Evolutionary conservation across 2,329 filamentous ascomycete species (phyloP), one percentile per base, ranked within the genome.

Genomic region (Zymoseptoria tritici): DNA sequence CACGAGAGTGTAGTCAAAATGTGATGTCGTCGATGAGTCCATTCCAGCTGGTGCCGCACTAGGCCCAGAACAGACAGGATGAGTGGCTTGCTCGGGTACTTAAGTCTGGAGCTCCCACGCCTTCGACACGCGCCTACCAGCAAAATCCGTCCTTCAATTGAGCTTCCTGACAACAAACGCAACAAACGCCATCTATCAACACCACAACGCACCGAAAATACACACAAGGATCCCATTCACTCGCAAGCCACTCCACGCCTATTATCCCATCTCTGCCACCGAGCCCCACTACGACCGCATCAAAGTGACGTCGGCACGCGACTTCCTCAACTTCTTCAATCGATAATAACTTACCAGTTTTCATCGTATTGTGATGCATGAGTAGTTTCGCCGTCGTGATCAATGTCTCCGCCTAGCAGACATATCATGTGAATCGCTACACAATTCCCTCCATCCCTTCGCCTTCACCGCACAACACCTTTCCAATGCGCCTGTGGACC

Each of bases 401-500:
- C 13, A 46, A 46, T 46, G 36, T 46, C 13, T 46, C 13, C 36
- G 13, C 13, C 36, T 46, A 46, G 36, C 36, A 46, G 36, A 46
- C 36, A 46, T 46, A 46, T n/a, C 36, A 46, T 46, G 36, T 46
- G n/a, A 46, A 46, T 13, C 36, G n/a, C 13, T 16, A n/a, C 36
- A 46, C 36, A 13, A n/a, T 4, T 46, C 36, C 13, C 13, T 16
- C 36, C 36, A n/a, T 46, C 36, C 6, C 13, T 46, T 46, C 36
- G 36, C 13, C 16, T 46, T n/a, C 36, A 46, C 36, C 36, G 16
- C 13, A 46, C 36, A 46, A 46, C 16, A 46, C 36, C 36, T 46
- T 46, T 59, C 63, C 71, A 70, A 81, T 81, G 79, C 78, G 77
- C 73, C 74, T 81, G 67, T 69, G 70, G 71, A 80, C 79, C 54